Conservation (phyloP, 2,329 filamentous ascomycete species). For the Pseudogymnoascus sp. region DNA sequence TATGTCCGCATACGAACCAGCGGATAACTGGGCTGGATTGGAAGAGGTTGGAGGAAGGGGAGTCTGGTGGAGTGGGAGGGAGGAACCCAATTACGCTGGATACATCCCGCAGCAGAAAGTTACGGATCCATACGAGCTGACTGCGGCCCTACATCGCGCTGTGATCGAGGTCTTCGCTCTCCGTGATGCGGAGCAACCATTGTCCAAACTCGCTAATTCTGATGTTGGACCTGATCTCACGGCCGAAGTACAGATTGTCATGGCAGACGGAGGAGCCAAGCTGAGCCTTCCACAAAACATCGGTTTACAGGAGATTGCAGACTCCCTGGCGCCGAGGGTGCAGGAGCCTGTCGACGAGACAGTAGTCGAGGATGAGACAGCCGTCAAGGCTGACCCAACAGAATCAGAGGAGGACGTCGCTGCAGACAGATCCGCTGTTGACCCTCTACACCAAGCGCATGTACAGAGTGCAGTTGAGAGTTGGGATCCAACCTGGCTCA, state of each 20-base stretch:
- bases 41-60: slow-evolving; percentile 46
- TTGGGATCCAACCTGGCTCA: slow-evolving; percentile 53
- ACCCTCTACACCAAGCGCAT: slow-evolving; percentile 29
- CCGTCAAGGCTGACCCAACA: slow-evolving; percentile 20
- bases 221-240: slow-evolving; percentile 19
- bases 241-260: slow-evolving; percentile 23
- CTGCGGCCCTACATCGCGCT: slow-evolving; percentile 45
- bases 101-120: slow-evolving; percentile 35
- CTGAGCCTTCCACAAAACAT: slow-evolving; percentile 20
- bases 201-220: slow-evolving; percentile 18
- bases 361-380: slow-evolving; percentile 15
- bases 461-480: slow-evolving; percentile 37
- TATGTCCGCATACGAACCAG: slow-evolving; percentile 35
- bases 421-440: slow-evolving; percentile 21
- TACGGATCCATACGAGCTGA: slow-evolving; percentile 30
- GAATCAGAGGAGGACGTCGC: slow-evolving; percentile 26
- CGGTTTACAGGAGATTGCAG: slow-evolving; percentile 17
- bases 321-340: neutral
- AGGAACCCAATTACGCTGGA: slow-evolving; percentile 31
- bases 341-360: neutral
- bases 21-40: slow-evolving; percentile 46
- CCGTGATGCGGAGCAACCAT: slow-evolving; percentile 34
- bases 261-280: slow-evolving; percentile 14
- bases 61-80: slow-evolving; percentile 29
- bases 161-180: slow-evolving; percentile 50